These are phyloP conservation scores for Stephanodiscus minutulus DNA, from an alignment of 108 stramenopile genomes.

Conservation along the genomic window DNA sequence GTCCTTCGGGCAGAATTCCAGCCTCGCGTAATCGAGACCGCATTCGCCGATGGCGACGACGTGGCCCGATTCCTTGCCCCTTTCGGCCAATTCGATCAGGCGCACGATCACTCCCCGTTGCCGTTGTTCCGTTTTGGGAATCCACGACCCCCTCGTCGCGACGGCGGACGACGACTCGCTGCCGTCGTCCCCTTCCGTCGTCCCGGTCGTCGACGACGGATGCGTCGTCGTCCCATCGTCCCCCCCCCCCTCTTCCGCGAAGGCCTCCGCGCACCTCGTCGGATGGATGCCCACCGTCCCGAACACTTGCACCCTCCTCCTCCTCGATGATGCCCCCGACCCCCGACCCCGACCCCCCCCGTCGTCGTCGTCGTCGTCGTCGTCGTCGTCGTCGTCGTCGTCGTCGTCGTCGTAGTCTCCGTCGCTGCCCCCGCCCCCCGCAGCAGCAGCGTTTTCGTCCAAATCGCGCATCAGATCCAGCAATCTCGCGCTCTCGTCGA, in stretches of 20 bases:
- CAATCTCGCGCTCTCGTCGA: conserved; percentile 64
- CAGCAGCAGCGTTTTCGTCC: not conserved
- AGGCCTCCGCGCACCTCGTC: conserved; percentile 86
- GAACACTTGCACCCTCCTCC: conserved; percentile 50
- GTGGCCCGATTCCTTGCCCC: conserved; percentile 53
- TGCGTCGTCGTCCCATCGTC: not conserved
- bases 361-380: not conserved
- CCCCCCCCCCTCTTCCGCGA: conserved; percentile 47
- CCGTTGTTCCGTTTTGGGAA: conserved; percentile 32
- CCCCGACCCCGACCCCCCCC: conserved; percentile 20
- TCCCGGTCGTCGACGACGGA: not conserved
- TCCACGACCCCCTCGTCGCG: conserved; percentile 24
- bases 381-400: conserved; percentile 42
- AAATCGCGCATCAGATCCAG: conserved; percentile 39
- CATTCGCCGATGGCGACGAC: conserved; percentile 96
- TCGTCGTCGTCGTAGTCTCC: no score
- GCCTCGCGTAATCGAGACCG: conserved; percentile 95
- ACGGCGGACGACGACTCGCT: no score
- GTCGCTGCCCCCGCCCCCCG: not conserved
- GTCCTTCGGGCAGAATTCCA: conserved; percentile 87
- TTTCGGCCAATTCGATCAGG: conserved; percentile 51
- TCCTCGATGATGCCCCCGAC: no score
- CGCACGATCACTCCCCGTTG: conserved; percentile 43
- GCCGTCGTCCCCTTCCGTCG: conserved; percentile 10
- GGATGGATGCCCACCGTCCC: conserved; percentile 96